Evolutionary conservation across 139 green algal species (phyloP).

Genomic region (Coccomyxa sp.): DNA sequence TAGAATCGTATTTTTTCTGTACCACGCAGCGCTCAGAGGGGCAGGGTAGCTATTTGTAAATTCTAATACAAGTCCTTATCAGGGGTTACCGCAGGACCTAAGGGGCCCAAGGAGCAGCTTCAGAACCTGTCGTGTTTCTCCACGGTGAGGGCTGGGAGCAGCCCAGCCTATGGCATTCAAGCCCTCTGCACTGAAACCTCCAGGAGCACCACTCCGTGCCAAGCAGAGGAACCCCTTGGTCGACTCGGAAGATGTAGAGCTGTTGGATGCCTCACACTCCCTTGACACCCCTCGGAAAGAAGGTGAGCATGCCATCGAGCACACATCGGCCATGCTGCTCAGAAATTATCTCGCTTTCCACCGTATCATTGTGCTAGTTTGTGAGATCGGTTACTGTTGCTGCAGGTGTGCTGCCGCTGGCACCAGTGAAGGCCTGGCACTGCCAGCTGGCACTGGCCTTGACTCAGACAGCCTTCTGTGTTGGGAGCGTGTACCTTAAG

Average conservation of each 20-base stretch:
- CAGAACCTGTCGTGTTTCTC: no score
- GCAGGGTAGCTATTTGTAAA: no score
- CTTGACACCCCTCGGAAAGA: background rate
- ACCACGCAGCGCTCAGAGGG: no score
- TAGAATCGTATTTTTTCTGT: no score
- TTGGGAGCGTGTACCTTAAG: constrained; percentile 56
- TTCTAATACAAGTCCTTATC: no score
- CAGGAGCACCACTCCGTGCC: background rate
- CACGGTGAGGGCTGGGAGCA: background rate
- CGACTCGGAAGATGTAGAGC: background rate
- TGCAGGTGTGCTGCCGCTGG: no score
- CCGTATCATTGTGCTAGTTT: no score
- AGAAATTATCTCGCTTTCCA: no score
- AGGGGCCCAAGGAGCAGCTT: no score
- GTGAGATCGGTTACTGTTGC: no score
- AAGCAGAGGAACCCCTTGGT: background rate
- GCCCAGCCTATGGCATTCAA: background rate
- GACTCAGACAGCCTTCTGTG: constrained; percentile 49
- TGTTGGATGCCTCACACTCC: background rate
- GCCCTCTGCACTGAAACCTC: background rate
- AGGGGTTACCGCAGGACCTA: no score
- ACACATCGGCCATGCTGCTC: background rate
- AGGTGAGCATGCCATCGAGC: background rate
- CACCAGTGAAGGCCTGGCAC: constrained; percentile 29
- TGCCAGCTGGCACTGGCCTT: constrained; percentile 41